Percentiles rank a stretch among this genome's conserved stretches.
phyloP scores from a whole-genome alignment of 164 flowering plant species.

The Echeveria elegans region DNA sequence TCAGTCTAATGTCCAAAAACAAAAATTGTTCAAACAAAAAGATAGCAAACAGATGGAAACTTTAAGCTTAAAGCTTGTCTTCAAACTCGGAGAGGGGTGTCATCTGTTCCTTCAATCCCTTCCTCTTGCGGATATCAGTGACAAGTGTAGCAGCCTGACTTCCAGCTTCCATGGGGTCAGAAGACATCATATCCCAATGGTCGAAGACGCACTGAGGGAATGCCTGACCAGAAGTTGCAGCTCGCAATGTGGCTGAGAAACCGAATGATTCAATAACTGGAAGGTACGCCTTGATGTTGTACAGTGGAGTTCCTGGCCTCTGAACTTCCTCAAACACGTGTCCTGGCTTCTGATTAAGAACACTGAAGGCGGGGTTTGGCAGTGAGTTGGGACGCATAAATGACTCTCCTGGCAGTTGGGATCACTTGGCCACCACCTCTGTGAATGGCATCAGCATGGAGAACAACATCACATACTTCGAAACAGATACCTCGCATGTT shows the following conservation, averaged over 20 bases:
- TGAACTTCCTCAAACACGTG: neutral
- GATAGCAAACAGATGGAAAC: neutral
- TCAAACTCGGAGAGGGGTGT: constrained; percentile 2
- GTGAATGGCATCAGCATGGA: neutral
- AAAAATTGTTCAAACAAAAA: too few species aligned
- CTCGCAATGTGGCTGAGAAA: neutral
- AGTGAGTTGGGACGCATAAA: neutral
- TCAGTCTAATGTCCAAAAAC: too few species aligned
- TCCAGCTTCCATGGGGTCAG: neutral
- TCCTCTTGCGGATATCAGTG: neutral
- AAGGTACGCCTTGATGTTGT: neutral
- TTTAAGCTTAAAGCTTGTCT: neutral
- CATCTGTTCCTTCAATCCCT: neutral
- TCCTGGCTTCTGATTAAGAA: neutral
- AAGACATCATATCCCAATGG: constrained; percentile 3
- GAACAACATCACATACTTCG: neutral
- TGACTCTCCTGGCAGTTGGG: neutral
- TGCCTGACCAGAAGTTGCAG: neutral
- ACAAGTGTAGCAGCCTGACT: neutral
- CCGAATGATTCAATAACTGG: neutral
- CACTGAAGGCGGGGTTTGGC: neutral
- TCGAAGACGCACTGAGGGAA: neutral
- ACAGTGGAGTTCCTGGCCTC: neutral
- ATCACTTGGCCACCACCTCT: constrained; percentile 4
- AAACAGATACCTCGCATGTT: neutral